A percentile compares a stretch with the other conserved stretches of the same genome.
Evolutionary conservation across 768 basidiomycete genomes (phyloP).

Genomic region (Scleroderma citrinum): DNA sequence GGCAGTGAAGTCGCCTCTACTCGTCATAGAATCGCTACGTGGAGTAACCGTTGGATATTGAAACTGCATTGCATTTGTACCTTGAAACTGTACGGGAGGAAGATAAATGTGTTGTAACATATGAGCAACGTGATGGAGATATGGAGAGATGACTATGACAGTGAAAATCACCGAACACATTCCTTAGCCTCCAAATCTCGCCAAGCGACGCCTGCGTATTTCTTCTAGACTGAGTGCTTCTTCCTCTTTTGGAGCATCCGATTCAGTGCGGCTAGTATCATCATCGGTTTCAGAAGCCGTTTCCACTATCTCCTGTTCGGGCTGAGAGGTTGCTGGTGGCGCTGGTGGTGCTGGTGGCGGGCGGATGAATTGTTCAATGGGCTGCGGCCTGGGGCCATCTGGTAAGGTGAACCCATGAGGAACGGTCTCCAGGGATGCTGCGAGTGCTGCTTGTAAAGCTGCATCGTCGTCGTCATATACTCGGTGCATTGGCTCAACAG

Average conservation of each 20-base stretch:
- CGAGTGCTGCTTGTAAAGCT: constrained; percentile 82
- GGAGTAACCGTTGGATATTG: background rate
- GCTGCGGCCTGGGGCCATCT: constrained; percentile 6
- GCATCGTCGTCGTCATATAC: constrained; percentile 85
- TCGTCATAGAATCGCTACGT: background rate
- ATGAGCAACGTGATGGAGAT: background rate
- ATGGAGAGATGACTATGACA: too few species aligned
- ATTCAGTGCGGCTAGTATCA: constrained; percentile 27
- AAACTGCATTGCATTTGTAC: background rate
- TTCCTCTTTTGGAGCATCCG: constrained; percentile 24
- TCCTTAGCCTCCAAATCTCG: constrained; percentile 53
- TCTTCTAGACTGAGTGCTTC: constrained; percentile 51
- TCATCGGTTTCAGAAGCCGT: constrained; percentile 33
- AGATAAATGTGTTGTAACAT: background rate
- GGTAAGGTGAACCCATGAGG: constrained; percentile 47
- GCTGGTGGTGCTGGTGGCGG: too few species aligned
- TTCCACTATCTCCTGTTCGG: constrained; percentile 16
- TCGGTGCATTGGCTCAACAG: constrained; percentile 23
- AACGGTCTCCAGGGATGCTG: constrained; percentile 67
- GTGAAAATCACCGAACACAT: background rate
- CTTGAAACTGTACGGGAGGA: background rate
- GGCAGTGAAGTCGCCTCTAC: background rate
- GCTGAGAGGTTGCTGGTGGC: background rate
- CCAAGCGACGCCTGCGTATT: constrained; percentile 57
- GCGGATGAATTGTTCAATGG: constrained; percentile 13